Percentiles rank a stretch among this genome's conserved stretches.
Conservation (phyloP, 1,139 yeast genomes). For the Yamadazyma kanchanaburiensis region DNA sequence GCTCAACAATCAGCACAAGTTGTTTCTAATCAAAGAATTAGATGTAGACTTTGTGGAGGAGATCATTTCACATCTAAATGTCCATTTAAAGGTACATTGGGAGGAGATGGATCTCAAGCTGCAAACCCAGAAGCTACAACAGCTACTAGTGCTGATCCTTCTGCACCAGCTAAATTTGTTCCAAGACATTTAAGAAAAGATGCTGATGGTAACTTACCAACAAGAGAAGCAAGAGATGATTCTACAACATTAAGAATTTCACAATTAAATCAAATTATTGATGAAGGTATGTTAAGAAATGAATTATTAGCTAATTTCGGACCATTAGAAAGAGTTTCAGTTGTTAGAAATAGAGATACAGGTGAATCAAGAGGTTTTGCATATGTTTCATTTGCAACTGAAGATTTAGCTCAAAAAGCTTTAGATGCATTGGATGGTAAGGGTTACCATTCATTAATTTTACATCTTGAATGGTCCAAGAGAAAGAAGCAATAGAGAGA, state of each 20-base stretch:
- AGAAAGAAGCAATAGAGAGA: conserved; percentile 22
- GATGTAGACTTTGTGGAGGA: conserved; percentile 92
- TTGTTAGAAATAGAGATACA: conserved; percentile 90
- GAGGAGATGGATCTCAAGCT: conserved; percentile 31
- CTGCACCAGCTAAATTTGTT: conserved; percentile 50
- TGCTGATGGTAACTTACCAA: conserved; percentile 53
- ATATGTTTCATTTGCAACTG: conserved; percentile 80
- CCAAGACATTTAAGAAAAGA: conserved; percentile 76
- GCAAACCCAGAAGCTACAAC: conserved; percentile 19
- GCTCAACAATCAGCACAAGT: conserved; percentile 49
- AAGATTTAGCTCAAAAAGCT: conserved; percentile 72
- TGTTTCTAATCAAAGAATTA: conserved; percentile 47
- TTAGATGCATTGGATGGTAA: conserved; percentile 78
- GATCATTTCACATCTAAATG: conserved; percentile 92
- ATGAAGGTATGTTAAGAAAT: conserved; percentile 76
- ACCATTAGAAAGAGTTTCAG: conserved; percentile 73
- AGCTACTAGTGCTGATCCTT: conserved; percentile 11
- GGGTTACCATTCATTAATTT: conserved; percentile 89
- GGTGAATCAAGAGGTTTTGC: conserved; percentile 97
- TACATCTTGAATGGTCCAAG: conserved; percentile 69
- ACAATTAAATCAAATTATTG: conserved; percentile 83
- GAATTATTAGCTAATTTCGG: conserved; percentile 72
- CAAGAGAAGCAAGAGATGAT: conserved; percentile 70
- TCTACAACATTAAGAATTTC: conserved; percentile 86
- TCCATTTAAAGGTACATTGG: conserved; percentile 92